Percentiles rank a stretch among this genome's conserved stretches.
Evolutionary conservation across 805 yeast species (phyloP).

Genomic region (Yarrowia porcina): DNA sequence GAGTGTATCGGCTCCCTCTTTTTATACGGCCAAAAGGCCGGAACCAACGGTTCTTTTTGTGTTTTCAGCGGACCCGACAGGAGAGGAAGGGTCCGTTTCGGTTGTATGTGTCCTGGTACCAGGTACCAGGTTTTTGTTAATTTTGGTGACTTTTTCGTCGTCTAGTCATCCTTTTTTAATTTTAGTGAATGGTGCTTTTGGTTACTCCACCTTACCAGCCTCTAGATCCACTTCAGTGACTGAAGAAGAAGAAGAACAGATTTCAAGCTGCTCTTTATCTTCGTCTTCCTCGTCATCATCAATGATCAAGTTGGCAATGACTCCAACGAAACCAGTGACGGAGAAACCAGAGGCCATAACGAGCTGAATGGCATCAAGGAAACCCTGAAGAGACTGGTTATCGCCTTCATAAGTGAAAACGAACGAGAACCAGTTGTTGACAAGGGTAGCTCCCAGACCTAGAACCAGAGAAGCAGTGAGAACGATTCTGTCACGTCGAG

Average conservation of each 20-base stretch:
- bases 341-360: constrained; percentile 75
- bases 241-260: background rate
- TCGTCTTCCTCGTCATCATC: constrained; percentile 50
- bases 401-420: constrained; percentile 66
- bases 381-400: constrained; percentile 56
- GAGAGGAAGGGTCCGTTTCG: background rate
- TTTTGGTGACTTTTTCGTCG: no score
- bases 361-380: constrained; percentile 63
- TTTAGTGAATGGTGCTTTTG: background rate
- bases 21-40: background rate
- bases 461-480: constrained; percentile 62
- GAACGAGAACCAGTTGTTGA: constrained; percentile 59
- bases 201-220: background rate
- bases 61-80: background rate
- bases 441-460: constrained; percentile 65
- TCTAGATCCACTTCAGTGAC: background rate
- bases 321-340: constrained; percentile 61
- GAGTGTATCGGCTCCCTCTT: background rate
- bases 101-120: background rate
- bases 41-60: background rate
- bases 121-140: background rate
- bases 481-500: constrained; percentile 71
- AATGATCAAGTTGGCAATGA: constrained; percentile 57
- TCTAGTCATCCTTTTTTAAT: no score
- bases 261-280: background rate